Base-by-base conservation (phyloP, 2,329 filamentous ascomycete genomes). In the Penicillium glabrum region DNA sequence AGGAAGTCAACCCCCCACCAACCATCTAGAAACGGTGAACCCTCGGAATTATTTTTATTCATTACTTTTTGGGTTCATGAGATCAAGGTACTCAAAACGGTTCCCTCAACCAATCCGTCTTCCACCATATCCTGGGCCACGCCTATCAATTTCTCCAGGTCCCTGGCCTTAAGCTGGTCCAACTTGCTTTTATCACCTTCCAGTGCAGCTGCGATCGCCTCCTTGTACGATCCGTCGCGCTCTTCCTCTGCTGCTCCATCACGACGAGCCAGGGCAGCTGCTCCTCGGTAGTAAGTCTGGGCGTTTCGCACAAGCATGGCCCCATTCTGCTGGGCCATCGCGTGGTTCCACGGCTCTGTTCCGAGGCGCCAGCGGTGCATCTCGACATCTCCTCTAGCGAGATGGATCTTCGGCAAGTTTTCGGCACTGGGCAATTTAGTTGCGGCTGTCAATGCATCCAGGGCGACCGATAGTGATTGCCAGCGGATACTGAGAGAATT, bases 221-320 rank as follows among this genome's bases (percentile, higher is more conserved):
- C 78, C 67, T 82, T 83, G 26, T 76, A 75, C 35, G 73, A 72
- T 21, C 76, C 80, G 51, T 80, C 78, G 21, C 68, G 69, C 45
- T 73, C 72, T 60, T 79, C 77, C 24, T 80, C 76, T 3, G 48
- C 58, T 8, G 76, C 73, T 14, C 78, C 79, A 39, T 75, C 74
- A 51, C 74, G 69, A 29, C 67, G 67, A 5, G 75, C 75, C 8
- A 77, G 60, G 35, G 73, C 74, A 37, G 74, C 73, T 13, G 82
- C 83, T 39, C 83, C 83, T 21, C 81, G 78, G 63, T 84, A 86
- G 64, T 83, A 86, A 5, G 80, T 83, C 59, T 81, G 79, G 1
- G 84, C 82, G 61, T 86, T 86, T 53, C 78, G 79, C 37, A 83
- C 66, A 13, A 86, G 70, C 3, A 77, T 80, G 6, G 71, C 62